These are phyloP conservation scores for Pseudopithomyces maydicus DNA, from an alignment of 2,329 filamentous ascomycete species.

Conservation along the genomic window DNA sequence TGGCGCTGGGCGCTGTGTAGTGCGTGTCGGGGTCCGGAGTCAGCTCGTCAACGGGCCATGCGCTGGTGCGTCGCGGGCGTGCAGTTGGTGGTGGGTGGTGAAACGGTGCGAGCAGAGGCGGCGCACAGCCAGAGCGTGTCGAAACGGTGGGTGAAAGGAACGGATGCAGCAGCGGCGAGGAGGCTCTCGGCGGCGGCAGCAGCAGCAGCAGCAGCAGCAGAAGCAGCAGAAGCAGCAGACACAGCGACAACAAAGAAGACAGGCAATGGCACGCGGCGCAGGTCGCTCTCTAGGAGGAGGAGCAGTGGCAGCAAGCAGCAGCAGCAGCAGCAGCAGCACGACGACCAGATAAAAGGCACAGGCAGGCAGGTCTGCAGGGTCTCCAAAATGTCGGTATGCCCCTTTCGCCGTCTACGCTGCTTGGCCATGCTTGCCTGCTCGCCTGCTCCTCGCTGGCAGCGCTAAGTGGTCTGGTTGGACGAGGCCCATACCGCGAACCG, in stretches of 20 bases:
- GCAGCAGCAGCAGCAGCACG: neutral
- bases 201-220: neutral
- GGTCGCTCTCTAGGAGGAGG: conserved; percentile 30
- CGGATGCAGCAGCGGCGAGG: conserved; percentile 1
- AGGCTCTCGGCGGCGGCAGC: conserved; percentile 17
- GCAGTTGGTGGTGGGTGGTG: conserved; percentile 6
- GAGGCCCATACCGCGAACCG: neutral
- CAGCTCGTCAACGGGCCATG: conserved; percentile 7
- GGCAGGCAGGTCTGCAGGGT: too few relatives aligned
- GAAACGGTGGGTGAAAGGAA: conserved; percentile 3
- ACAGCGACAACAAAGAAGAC: conserved; percentile 19
- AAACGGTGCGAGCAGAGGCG: conserved; percentile 9
- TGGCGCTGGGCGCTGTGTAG: conserved; percentile 7
- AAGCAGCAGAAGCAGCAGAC: neutral
- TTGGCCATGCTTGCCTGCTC: conserved; percentile 21
- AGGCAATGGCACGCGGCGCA: conserved; percentile 6
- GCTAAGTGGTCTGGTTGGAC: conserved; percentile 18
- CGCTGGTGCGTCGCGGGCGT: conserved; percentile 9
- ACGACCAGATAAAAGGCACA: conserved; percentile 7
- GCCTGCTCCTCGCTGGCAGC: conserved; percentile 16
- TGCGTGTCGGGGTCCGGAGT: conserved; percentile 17
- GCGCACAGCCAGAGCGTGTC: neutral
- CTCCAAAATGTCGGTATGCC: conserved; percentile 31
- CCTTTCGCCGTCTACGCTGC: conserved; percentile 26
- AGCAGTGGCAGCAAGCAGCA: conserved; percentile 1